A percentile compares a stretch with the other conserved stretches of the same genome.
These are phyloP conservation scores for Oryza meyeriana DNA, from an alignment of 176 grass and related monocot genomes.

Conservation along the genomic window DNA sequence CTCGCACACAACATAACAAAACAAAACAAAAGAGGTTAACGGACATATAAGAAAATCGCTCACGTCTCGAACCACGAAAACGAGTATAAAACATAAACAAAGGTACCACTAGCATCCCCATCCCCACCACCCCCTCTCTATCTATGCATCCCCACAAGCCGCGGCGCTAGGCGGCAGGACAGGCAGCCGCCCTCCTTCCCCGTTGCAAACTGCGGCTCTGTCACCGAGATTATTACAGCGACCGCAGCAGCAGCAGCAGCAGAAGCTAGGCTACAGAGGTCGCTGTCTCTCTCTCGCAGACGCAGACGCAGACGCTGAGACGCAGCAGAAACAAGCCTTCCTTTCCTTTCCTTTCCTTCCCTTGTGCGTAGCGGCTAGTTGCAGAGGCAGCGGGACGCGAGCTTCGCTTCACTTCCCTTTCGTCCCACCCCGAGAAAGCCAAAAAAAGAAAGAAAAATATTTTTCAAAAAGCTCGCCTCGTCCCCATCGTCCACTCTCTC, in stretches of 20 bases:
- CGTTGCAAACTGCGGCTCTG: conserved; percentile 13
- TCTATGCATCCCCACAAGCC: no score
- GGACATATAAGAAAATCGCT: background rate
- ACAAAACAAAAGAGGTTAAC: background rate
- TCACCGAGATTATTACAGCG: conserved; percentile 30
- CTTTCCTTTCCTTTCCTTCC: conserved; percentile 6
- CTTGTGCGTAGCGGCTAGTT: background rate
- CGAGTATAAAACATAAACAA: background rate
- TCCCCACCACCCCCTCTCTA: background rate
- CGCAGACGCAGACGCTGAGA: background rate
- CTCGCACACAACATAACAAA: background rate
- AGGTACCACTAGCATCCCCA: background rate
- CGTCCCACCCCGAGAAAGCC: background rate
- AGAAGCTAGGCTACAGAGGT: conserved; percentile 5
- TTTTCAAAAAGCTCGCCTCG: conserved; percentile 39
- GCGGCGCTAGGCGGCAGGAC: background rate
- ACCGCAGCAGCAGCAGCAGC: background rate
- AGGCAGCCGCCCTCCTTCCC: background rate
- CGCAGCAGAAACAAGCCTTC: background rate
- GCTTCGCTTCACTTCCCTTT: background rate
- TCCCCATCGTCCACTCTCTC: background rate
- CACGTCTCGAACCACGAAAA: background rate
- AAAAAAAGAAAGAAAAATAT: background rate
- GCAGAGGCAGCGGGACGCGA: no score
- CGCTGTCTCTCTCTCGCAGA: conserved; percentile 13